Percentiles rank a stretch among this genome's conserved stretches.
phyloP scores from a whole-genome alignment of 129 eudicot species.

The Chrysanthemum seticuspe region DNA sequence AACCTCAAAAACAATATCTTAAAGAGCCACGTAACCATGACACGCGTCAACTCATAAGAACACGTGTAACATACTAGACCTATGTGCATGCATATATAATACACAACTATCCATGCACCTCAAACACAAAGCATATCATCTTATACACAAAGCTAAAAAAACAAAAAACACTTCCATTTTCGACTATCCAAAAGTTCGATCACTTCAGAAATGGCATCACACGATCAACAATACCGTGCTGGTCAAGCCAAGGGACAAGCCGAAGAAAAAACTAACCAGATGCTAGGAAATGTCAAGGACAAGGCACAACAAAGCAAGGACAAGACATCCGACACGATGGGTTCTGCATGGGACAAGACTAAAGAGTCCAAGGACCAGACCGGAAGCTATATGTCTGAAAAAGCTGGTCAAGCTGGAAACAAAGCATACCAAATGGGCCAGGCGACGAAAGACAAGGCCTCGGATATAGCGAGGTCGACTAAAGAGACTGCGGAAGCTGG shows the following conservation, averaged over 20 bases:
- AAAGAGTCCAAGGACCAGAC: conserved; percentile 47
- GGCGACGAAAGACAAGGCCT: conserved; percentile 62
- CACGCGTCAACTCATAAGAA: conserved; percentile 22
- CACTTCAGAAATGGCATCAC: conserved; percentile 44
- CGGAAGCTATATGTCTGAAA: conserved; percentile 50
- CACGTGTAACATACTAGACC: conserved; percentile 25
- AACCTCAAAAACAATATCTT: not conserved
- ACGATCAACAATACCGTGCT: conserved; percentile 41
- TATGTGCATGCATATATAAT: conserved; percentile 16
- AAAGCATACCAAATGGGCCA: conserved; percentile 46
- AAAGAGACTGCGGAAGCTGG: conserved; percentile 63
- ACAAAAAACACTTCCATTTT: not conserved
- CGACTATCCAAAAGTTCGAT: not conserved
- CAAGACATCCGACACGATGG: conserved; percentile 40
- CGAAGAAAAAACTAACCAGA: conserved; percentile 48
- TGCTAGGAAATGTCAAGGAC: conserved; percentile 38
- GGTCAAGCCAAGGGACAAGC: conserved; percentile 70
- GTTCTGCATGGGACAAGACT: conserved; percentile 37
- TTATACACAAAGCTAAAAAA: not conserved
- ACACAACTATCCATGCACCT: conserved; percentile 5
- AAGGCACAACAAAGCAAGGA: conserved; percentile 53
- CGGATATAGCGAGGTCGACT: conserved; percentile 45
- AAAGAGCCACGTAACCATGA: conserved; percentile 16
- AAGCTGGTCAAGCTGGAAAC: conserved; percentile 42
- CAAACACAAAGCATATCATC: conserved; percentile 6